phyloP scores from a whole-genome alignment of 441 rosid species.

The Dalechampia spathulata region DNA sequence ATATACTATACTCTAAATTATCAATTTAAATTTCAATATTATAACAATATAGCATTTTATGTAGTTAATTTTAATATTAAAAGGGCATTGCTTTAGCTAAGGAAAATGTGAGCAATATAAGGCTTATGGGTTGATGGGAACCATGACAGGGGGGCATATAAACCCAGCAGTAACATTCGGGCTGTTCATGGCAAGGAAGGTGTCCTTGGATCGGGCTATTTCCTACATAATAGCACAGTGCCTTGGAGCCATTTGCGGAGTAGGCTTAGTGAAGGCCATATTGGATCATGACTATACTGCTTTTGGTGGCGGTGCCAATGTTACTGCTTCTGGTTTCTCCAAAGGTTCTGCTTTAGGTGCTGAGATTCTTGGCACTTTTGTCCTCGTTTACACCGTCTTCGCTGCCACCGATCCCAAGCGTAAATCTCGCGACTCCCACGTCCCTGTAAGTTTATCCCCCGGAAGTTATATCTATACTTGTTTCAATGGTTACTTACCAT shows the following conservation, averaged over 20 bases:
- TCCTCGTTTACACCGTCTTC: constrained; percentile 59
- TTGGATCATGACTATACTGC: constrained; percentile 32
- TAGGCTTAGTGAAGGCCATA: constrained; percentile 52
- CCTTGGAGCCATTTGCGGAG: constrained; percentile 62
- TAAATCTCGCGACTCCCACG: constrained; percentile 63
- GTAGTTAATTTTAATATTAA: too few relatives aligned
- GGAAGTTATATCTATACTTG: too few relatives aligned
- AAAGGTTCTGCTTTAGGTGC: constrained; percentile 55
- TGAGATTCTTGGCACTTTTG: constrained; percentile 58
- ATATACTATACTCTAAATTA: too few relatives aligned
- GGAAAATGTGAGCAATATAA: too few relatives aligned
- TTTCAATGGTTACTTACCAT: too few relatives aligned
- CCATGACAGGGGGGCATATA: constrained; percentile 52
- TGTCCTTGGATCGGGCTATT: constrained; percentile 45
- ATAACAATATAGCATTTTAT: too few relatives aligned
- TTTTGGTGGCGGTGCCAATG: constrained; percentile 56
- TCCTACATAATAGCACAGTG: constrained; percentile 59
- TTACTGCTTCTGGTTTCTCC: constrained; percentile 36
- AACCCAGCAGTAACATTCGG: constrained; percentile 80
- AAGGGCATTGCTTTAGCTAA: too few relatives aligned
- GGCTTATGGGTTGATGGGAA: too few relatives aligned
- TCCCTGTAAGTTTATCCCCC: constrained; percentile 44
- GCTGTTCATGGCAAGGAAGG: constrained; percentile 56
- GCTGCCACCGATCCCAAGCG: constrained; percentile 76
- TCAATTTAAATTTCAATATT: too few relatives aligned